A percentile compares a stretch with the other conserved stretches of the same genome.
phyloP scores from a whole-genome alignment of 2,329 filamentous ascomycete genomes.

The Cephalotrichum gorgonifer region DNA sequence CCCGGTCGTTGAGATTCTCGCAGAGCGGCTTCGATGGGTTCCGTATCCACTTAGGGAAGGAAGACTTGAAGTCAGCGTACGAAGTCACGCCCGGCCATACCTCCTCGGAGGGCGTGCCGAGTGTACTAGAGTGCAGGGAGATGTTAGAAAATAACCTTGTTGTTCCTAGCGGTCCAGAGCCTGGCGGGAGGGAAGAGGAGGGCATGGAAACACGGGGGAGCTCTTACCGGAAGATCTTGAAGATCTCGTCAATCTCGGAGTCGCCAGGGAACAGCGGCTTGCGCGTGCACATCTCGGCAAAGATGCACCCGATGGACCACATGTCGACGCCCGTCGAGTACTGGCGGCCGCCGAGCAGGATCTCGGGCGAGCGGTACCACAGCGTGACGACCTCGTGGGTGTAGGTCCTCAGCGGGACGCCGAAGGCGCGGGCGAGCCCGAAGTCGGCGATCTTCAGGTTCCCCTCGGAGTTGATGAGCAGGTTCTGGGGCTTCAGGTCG shows the following conservation, averaged over 20 bases:
- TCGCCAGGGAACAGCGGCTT: conserved; percentile 90
- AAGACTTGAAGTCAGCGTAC: conserved; percentile 86
- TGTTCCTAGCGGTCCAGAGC: too few relatives aligned
- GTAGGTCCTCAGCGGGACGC: conserved; percentile 82
- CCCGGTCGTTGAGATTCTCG: conserved; percentile 60
- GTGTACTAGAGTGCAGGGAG: conserved; percentile 43
- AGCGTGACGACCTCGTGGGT: conserved; percentile 92
- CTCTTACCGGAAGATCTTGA: conserved; percentile 59
- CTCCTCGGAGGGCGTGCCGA: conserved; percentile 74
- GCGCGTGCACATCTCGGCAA: conserved; percentile 91
- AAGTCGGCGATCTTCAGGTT: conserved; percentile 90
- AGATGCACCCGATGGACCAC: conserved; percentile 93
- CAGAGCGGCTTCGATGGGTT: conserved; percentile 58
- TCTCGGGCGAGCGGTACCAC: conserved; percentile 88
- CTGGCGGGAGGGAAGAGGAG: background rate
- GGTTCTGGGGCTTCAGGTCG: conserved; percentile 83
- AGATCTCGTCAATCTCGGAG: conserved; percentile 47
- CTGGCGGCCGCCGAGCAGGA: conserved; percentile 79
- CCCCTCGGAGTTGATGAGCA: conserved; percentile 76
- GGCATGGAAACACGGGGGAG: too few relatives aligned
- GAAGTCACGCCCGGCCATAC: conserved; percentile 89
- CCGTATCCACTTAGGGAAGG: conserved; percentile 83
- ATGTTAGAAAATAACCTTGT: too few relatives aligned
- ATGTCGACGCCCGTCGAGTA: conserved; percentile 93
- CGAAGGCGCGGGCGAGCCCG: conserved; percentile 79